These are phyloP conservation scores for Lachancea thermotolerans DNA, from an alignment of 805 yeast species.

Conservation along the genomic window DNA sequence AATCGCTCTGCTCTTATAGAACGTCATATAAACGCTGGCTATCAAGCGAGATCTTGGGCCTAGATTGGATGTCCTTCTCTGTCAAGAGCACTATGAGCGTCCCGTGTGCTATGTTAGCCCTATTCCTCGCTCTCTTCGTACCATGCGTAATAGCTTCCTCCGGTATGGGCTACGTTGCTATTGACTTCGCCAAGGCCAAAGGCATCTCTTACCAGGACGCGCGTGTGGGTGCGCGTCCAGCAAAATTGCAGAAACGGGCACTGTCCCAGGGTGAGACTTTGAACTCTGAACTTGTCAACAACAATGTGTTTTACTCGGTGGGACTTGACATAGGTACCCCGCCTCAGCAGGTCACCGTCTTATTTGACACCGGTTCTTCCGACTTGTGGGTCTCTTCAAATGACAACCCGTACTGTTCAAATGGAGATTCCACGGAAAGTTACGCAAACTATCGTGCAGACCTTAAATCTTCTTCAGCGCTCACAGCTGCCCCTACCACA, in stretches of 20 bases:
- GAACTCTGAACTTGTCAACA: slow-evolving; percentile 2
- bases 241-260: not conserved
- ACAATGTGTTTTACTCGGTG: slow-evolving; percentile 27
- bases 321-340: slow-evolving; percentile 37
- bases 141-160: not conserved
- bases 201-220: slow-evolving; percentile 17
- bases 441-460: not conserved
- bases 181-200: slow-evolving; percentile 20
- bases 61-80: too few species aligned
- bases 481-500: slow-evolving; percentile 1
- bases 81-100: too few species aligned
- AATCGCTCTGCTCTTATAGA: too few species aligned
- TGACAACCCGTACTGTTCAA: slow-evolving; percentile 25
- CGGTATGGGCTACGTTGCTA: not conserved
- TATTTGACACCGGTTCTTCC: slow-evolving; percentile 45
- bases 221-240: not conserved
- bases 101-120: not conserved
- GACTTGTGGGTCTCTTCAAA: slow-evolving; percentile 42
- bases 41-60: too few species aligned
- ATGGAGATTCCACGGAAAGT: not conserved
- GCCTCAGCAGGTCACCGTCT: slow-evolving; percentile 35
- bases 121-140: not conserved
- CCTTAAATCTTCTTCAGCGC: not conserved
- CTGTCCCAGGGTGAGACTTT: not conserved
- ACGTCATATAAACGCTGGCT: too few species aligned